Conservation (phyloP, 352 stramenopile species). For the Globisporangium alternatum region DNA sequence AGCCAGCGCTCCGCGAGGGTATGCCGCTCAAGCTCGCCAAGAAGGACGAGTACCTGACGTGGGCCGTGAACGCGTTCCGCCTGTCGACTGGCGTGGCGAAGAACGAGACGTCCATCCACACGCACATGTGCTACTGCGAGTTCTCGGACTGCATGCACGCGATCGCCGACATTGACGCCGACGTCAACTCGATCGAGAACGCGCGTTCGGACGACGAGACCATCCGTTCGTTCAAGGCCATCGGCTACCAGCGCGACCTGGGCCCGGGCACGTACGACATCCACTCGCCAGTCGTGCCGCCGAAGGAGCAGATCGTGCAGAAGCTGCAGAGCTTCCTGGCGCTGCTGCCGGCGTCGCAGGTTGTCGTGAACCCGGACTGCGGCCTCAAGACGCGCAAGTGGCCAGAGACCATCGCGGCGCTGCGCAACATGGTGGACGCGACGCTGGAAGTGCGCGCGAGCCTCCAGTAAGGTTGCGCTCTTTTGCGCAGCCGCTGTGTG, state of each 20-base stretch:
- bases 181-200: conserved; percentile 96
- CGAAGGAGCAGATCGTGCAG: conserved; percentile 81
- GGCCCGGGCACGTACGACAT: conserved; percentile 93
- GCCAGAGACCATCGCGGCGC: conserved; percentile 86
- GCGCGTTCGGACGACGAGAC: conserved; percentile 89
- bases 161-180: conserved; percentile 90
- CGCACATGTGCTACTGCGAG: conserved; percentile 96
- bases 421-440: conserved; percentile 89
- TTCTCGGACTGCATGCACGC: conserved; percentile 93
- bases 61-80: conserved; percentile 84
- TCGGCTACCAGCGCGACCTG: conserved; percentile 90
- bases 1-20: conserved; percentile 90
- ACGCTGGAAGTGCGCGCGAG: conserved; percentile 67
- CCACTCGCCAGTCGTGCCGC: conserved; percentile 91
- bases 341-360: conserved; percentile 65
- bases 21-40: conserved; percentile 87
- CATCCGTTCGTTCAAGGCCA: conserved; percentile 85
- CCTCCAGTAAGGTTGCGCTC: conserved; percentile 27
- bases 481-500: neutral
- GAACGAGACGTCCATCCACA: conserved; percentile 92
- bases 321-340: conserved; percentile 88
- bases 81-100: conserved; percentile 83
- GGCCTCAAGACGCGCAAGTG: conserved; percentile 93
- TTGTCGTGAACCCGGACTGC: conserved; percentile 92
- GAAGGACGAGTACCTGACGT: conserved; percentile 82